A percentile compares a stretch with the other conserved stretches of the same genome.
Evolutionary conservation across 2,329 filamentous ascomycete genomes (phyloP).

Genomic region (Hypoxylon sp.): DNA sequence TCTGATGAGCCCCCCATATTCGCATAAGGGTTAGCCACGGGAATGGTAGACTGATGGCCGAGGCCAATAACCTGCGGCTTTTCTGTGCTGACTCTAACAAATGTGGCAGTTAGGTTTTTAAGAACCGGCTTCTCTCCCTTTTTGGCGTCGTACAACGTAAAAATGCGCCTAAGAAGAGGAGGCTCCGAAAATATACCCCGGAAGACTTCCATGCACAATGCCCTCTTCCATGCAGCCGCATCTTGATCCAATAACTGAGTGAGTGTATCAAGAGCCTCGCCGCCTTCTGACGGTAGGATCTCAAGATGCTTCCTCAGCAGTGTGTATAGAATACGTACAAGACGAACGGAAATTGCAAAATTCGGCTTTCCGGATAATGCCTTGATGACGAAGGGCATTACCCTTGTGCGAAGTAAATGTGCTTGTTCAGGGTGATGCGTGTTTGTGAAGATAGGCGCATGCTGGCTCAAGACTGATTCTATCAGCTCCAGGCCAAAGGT

Average conservation of each 20-base stretch:
- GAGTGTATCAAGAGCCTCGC: constrained; percentile 83
- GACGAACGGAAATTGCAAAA: constrained; percentile 86
- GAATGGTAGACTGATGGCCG: constrained; percentile 88
- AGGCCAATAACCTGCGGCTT: constrained; percentile 91
- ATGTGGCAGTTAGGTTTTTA: constrained; percentile 84
- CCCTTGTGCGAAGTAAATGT: constrained; percentile 79
- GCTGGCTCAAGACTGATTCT: constrained; percentile 89
- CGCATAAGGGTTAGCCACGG: constrained; percentile 71
- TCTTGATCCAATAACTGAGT: constrained; percentile 93
- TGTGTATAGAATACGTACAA: constrained; percentile 86
- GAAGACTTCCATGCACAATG: constrained; percentile 92
- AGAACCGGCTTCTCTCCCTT: constrained; percentile 82
- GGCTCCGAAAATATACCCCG: constrained; percentile 88
- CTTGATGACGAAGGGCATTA: constrained; percentile 87
- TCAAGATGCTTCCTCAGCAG: constrained; percentile 83
- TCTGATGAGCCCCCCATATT: constrained; percentile 75
- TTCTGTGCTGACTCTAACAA: constrained; percentile 93
- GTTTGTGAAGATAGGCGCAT: constrained; percentile 79
- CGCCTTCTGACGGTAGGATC: constrained; percentile 82
- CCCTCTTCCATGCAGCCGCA: constrained; percentile 85
- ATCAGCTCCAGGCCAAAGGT: constrained; percentile 92
- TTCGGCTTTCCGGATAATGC: constrained; percentile 82
- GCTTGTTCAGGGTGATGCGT: constrained; percentile 83
- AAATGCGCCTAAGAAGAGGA: constrained; percentile 82
- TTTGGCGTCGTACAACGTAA: constrained; percentile 81